These are phyloP conservation scores for Paraglomus occultum DNA, from an alignment of 192 early-diverging fungal genomes.

Conservation along the genomic window DNA sequence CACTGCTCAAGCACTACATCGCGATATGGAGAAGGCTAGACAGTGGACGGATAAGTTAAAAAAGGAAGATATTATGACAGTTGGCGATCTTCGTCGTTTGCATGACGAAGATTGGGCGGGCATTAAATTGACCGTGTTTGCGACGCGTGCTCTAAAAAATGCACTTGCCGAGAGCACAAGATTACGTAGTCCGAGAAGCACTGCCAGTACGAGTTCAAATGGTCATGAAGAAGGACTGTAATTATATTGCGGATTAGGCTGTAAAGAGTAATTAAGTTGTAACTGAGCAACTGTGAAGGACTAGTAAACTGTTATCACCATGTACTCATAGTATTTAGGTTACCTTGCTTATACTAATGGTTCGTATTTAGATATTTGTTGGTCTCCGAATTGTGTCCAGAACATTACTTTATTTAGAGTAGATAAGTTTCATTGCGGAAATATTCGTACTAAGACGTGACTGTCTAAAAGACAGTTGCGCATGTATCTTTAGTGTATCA, in stretches of 20 bases:
- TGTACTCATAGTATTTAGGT: too few species aligned
- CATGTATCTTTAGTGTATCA: too few species aligned
- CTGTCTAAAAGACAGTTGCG: too few species aligned
- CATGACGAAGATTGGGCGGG: conserved; percentile 75
- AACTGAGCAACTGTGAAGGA: too few species aligned
- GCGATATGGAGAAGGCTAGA: conserved; percentile 65
- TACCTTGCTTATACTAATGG: too few species aligned
- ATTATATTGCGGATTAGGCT: background rate
- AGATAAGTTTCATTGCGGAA: too few species aligned
- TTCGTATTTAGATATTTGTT: too few species aligned
- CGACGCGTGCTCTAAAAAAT: conserved; percentile 54
- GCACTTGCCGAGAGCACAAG: conserved; percentile 47
- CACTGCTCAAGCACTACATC: conserved; percentile 62
- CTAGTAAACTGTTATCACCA: too few species aligned
- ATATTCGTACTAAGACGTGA: too few species aligned
- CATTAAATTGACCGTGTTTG: conserved; percentile 57
- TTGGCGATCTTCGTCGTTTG: conserved; percentile 70
- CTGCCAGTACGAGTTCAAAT: conserved; percentile 8
- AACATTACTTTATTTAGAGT: too few species aligned
- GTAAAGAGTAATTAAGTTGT: too few species aligned
- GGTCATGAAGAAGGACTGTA: conserved; percentile 17
- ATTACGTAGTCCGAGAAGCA: conserved; percentile 3
- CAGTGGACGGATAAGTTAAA: conserved; percentile 70
- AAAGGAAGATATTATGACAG: conserved; percentile 75
- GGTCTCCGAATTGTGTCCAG: too few species aligned